Evolutionary conservation across 1,284 basidiomycete genomes (phyloP).

Genomic region (Hypsizygus ulmarius): DNA sequence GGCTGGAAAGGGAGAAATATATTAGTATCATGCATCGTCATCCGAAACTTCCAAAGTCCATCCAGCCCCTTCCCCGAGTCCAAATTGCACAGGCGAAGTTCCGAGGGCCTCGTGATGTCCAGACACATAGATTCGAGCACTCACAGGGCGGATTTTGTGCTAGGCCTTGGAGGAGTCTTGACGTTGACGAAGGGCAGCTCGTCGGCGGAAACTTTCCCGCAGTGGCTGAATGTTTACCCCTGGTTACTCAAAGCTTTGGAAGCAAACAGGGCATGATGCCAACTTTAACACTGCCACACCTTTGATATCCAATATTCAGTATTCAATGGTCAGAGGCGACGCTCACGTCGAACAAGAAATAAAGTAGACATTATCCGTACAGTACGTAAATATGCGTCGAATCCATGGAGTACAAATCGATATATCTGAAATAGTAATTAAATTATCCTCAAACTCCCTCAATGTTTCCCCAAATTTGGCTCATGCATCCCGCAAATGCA

Average conservation of each 20-base stretch:
- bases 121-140: slow-evolving; percentile 25
- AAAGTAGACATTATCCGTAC: too few species aligned
- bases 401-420: too few species aligned
- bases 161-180: slow-evolving; percentile 34
- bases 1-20: slow-evolving; percentile 25
- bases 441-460: neutral
- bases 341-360: too few species aligned
- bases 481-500: too few species aligned
- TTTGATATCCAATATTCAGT: neutral
- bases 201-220: slow-evolving; percentile 22
- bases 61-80: slow-evolving; percentile 34
- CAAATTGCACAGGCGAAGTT: slow-evolving; percentile 26
- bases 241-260: slow-evolving; percentile 18
- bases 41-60: slow-evolving; percentile 32
- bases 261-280: neutral
- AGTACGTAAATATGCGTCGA: too few species aligned
- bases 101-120: slow-evolving; percentile 17
- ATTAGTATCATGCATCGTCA: slow-evolving; percentile 30
- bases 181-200: slow-evolving; percentile 35
- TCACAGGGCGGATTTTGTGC: slow-evolving; percentile 39
- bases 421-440: too few species aligned
- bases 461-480: too few species aligned
- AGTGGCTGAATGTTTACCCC: slow-evolving; percentile 25
- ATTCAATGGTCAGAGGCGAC: too few species aligned
- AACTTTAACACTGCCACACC: neutral